Conservation (phyloP, 257 asterid genomes). For the Scutellaria minor region DNA sequence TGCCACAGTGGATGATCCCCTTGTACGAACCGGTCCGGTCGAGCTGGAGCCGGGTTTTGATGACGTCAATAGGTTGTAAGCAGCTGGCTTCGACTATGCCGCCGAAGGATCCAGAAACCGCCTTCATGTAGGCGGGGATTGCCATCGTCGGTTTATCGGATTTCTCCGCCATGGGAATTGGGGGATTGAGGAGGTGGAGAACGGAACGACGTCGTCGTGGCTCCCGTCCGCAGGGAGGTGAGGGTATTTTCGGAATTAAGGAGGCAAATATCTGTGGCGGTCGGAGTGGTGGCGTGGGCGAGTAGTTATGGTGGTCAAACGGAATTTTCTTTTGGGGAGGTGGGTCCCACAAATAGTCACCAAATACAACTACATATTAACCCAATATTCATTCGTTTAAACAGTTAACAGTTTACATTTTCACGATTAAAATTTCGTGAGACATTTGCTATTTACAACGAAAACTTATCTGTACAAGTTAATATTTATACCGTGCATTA, state of each 20-base stretch:
- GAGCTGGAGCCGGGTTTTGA: slow-evolving; percentile 95
- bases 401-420: too few species aligned
- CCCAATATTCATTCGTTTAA: too few species aligned
- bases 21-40: slow-evolving; percentile 84
- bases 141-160: slow-evolving; percentile 39
- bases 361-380: too few species aligned
- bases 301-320: neutral
- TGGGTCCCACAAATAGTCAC: too few species aligned
- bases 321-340: neutral
- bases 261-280: neutral
- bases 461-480: too few species aligned
- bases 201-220: slow-evolving; percentile 26
- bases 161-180: slow-evolving; percentile 56
- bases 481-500: too few species aligned
- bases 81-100: slow-evolving; percentile 91
- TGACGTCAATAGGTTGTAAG: slow-evolving; percentile 93
- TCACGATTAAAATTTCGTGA: too few species aligned
- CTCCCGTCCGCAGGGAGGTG: too few species aligned
- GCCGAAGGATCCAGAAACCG: slow-evolving; percentile 89
- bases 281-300: neutral
- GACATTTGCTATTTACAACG: too few species aligned
- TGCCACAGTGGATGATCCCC: slow-evolving; percentile 88
- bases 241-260: slow-evolving; percentile 11
- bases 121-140: slow-evolving; percentile 90
- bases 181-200: neutral